Evolutionary conservation across 768 basidiomycete species (phyloP), one percentile per base, ranked within the genome.

Genomic region (Strobilomyces echinocephalus): DNA sequence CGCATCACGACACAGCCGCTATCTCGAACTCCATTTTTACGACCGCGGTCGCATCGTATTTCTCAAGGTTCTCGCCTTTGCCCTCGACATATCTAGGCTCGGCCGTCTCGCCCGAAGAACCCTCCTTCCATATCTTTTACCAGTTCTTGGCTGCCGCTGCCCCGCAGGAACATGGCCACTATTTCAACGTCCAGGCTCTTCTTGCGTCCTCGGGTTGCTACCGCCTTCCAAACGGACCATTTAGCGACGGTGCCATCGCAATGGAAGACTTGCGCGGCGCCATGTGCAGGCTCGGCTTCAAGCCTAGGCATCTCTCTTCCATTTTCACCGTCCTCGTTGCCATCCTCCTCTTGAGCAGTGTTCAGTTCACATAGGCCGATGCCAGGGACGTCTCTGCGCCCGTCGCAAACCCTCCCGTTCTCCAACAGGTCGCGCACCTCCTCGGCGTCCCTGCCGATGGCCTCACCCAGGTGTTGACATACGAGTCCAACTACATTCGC

Each of bases 61-160:
- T 4, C 88, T 88, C 4, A 91, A 93, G 63, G 79, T 86, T 11
- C 77, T 95, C 40, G 79, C 89, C 1, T 95, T 83, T 61, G 90
- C 81, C 0, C 81, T 21, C 21, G 94, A 95, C 78, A 95, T 95
- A 69, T 87, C 86, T n/a, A 81, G 91, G 11, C 78, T 95, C 12
- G 77, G 74, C 51, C 79, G 78, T 10, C 82, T 95, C 36, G 72
- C 79, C 10, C 82, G 92, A 95, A 71, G 93, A 95, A 65, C 83
- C 93, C 20, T 81, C 88, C 0, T 95, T 84, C 71, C 92, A 95
- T 59, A 81, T 95, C 40, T 95, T 95, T 71, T 95, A 95, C 70
- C 93, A 95, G 71, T 80, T 95, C 58, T 76, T 95, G 18, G 83
- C 91, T 6, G 93, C 93, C 24, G 88, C 91, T 2, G 86, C 93